phyloP scores from a whole-genome alignment of 106 monocot species.

The Allium cepa region DNA sequence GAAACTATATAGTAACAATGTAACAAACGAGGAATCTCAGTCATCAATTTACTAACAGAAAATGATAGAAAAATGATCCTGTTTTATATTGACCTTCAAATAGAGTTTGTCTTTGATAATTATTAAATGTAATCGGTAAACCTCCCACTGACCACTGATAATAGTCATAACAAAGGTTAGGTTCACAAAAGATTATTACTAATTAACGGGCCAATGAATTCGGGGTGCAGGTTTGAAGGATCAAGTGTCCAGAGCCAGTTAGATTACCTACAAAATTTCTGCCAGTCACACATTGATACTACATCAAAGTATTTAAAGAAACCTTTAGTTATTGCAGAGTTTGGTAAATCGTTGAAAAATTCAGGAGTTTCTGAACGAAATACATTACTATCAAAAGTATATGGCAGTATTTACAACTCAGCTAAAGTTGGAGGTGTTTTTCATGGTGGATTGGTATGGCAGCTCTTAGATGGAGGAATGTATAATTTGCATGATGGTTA shows the following conservation, averaged over 20 bases:
- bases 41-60: no score
- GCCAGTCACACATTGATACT: constrained; percentile 23
- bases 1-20: no score
- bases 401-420: constrained; percentile 22
- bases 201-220: no score
- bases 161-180: background rate
- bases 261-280: constrained; percentile 25
- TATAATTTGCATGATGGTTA: constrained; percentile 42
- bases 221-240: constrained; percentile 17
- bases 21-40: no score
- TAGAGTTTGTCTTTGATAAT: no score
- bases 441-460: constrained; percentile 43
- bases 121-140: no score
- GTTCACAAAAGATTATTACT: background rate
- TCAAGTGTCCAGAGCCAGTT: constrained; percentile 19
- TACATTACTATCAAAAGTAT: constrained; percentile 17
- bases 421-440: constrained; percentile 19
- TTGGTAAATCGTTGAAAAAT: constrained; percentile 15
- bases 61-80: no score
- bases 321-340: constrained; percentile 54
- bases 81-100: no score
- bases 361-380: constrained; percentile 7
- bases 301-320: constrained; percentile 16
- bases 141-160: no score
- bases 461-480: constrained; percentile 22